Percentiles rank a stretch among this genome's conserved stretches.
Conservation (phyloP, 306 rosid genomes). For the Vigna unguiculata region DNA sequence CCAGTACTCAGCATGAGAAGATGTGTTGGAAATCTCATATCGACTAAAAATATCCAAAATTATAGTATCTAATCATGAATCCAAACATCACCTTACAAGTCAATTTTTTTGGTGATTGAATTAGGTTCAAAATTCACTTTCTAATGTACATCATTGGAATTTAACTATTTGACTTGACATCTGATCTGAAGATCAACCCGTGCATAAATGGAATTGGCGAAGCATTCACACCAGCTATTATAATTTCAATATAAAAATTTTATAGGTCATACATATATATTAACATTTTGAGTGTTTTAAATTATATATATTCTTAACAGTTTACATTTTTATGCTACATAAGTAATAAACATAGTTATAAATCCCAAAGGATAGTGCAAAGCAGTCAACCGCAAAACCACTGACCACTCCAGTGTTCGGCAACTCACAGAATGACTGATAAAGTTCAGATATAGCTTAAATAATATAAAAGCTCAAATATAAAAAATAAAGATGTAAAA, state of each 20-base stretch:
- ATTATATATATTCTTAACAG: background rate
- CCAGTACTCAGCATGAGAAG: too few species aligned
- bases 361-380: background rate
- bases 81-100: too few species aligned
- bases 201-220: background rate
- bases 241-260: conserved; percentile 5
- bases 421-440: background rate
- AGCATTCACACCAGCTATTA: conserved; percentile 1
- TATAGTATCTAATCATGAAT: too few species aligned
- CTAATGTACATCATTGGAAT: too few species aligned
- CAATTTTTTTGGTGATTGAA: too few species aligned
- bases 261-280: background rate
- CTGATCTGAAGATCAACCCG: background rate
- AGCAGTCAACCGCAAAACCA: background rate
- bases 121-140: too few species aligned
- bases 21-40: too few species aligned
- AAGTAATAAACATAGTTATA: background rate
- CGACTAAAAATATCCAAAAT: too few species aligned
- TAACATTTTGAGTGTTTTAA: background rate
- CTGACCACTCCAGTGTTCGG: background rate
- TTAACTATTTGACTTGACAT: background rate
- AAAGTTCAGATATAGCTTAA: background rate
- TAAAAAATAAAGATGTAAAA: background rate
- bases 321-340: background rate
- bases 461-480: background rate